These are phyloP conservation scores for Tricholoma saponaceum DNA, from an alignment of 768 basidiomycete species.

Conservation along the genomic window DNA sequence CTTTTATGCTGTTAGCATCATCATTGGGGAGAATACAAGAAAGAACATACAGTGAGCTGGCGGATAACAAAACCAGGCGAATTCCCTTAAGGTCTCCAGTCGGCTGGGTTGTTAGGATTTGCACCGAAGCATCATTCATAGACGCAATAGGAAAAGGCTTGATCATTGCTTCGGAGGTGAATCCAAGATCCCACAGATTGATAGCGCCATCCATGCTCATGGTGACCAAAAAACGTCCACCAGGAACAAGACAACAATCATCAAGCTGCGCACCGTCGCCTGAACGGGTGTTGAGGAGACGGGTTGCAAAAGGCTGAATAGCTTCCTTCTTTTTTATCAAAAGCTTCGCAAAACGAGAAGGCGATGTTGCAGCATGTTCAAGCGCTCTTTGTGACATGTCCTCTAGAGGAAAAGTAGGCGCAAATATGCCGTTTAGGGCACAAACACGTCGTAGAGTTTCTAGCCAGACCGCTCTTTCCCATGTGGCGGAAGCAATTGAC, in stretches of 20 bases:
- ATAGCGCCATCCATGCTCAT: neutral
- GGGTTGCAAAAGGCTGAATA: neutral
- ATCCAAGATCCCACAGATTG: constrained; percentile 1
- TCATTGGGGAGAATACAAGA: neutral
- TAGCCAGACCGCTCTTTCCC: constrained; percentile 16
- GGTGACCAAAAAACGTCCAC: constrained; percentile 10
- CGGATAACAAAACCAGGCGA: neutral
- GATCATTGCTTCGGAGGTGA: neutral
- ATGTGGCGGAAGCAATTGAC: constrained; percentile 5
- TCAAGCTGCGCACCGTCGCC: neutral
- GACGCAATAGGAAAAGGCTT: neutral
- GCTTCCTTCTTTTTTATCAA: neutral
- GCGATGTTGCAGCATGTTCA: constrained; percentile 11
- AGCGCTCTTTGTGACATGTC: constrained; percentile 13
- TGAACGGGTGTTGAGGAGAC: neutral
- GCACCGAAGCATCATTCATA: neutral
- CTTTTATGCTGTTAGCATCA: neutral
- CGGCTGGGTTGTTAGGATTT: neutral
- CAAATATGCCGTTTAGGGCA: constrained; percentile 10
- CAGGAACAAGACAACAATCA: constrained; percentile 7
- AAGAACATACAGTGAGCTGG: neutral
- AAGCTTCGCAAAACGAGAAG: constrained; percentile 6
- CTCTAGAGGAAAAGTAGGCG: constrained; percentile 14
- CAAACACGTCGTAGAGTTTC: constrained; percentile 13
- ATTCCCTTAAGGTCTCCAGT: neutral